A percentile compares a stretch with the other conserved stretches of the same genome.
Conservation (phyloP, 768 basidiomycete species). For the Sarcodon aspratus region DNA sequence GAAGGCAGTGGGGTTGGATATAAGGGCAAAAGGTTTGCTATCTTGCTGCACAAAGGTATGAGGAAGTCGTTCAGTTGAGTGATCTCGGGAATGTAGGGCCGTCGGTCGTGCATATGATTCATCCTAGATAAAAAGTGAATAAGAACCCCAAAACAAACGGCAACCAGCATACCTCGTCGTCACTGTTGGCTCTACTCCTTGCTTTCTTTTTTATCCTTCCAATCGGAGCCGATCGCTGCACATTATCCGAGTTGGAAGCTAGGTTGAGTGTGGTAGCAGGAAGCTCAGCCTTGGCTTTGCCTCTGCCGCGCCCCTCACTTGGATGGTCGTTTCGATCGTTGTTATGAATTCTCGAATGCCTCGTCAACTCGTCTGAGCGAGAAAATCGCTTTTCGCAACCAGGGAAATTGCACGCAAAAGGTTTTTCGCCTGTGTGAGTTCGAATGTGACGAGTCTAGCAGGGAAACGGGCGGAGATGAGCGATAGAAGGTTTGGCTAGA, state of each 20-base stretch:
- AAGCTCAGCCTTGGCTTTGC: conserved; percentile 18
- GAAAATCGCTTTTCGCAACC: conserved; percentile 98
- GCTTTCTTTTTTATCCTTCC: conserved; percentile 62
- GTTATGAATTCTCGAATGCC: conserved; percentile 90
- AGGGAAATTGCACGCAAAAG: conserved; percentile 84
- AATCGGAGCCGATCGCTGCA: neutral
- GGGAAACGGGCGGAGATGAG: conserved; percentile 2
- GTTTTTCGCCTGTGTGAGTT: conserved; percentile 97
- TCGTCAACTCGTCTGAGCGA: conserved; percentile 95
- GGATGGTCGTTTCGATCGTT: conserved; percentile 30
- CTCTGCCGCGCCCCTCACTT: conserved; percentile 3
- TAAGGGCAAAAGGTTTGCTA: conserved; percentile 6
- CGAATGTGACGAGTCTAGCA: conserved; percentile 90
- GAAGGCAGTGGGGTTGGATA: conserved; percentile 36
- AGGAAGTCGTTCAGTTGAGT: conserved; percentile 4
- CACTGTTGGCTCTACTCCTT: conserved; percentile 65
- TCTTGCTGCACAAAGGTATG: conserved; percentile 3
- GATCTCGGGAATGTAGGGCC: conserved; percentile 15
- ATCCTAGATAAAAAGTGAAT: conserved; percentile 10
- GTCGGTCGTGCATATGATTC: conserved; percentile 30
- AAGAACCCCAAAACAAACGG: neutral
- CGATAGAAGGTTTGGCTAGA: neutral
- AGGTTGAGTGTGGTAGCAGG: neutral
- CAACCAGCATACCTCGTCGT: conserved; percentile 61
- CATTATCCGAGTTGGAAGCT: neutral